phyloP scores from a whole-genome alignment of 495 filamentous ascomycete genomes.

The Xylaria grammica region DNA sequence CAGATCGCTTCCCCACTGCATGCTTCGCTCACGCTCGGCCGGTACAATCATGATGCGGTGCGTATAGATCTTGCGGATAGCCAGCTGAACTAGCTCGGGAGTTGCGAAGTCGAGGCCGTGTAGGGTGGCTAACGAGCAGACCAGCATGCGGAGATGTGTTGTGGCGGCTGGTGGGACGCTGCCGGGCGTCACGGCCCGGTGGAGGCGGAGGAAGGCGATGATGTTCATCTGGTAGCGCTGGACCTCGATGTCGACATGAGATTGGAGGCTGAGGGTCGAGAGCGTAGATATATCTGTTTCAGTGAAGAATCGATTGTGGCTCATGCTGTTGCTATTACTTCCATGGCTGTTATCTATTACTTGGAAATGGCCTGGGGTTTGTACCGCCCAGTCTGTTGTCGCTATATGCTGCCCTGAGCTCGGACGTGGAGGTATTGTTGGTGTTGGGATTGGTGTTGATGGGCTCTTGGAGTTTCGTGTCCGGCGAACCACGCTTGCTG shows the following conservation, averaged over 20 bases:
- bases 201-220: constrained; percentile 80
- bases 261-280: constrained; percentile 41
- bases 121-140: constrained; percentile 76
- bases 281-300: constrained; percentile 43
- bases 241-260: constrained; percentile 61
- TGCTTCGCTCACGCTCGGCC: constrained; percentile 78
- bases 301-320: constrained; percentile 20
- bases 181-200: constrained; percentile 75
- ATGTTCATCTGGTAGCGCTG: constrained; percentile 84
- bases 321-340: neutral
- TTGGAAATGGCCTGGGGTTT: neutral
- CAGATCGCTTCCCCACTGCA: constrained; percentile 90
- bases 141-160: constrained; percentile 70
- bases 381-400: constrained; percentile 17
- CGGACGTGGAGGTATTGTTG: neutral
- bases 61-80: constrained; percentile 85
- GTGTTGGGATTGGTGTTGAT: constrained; percentile 14
- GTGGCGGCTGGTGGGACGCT: constrained; percentile 80
- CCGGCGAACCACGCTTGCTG: constrained; percentile 36
- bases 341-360: neutral
- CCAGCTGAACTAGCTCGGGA: constrained; percentile 81
- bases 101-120: constrained; percentile 83
- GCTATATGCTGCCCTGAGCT: constrained; percentile 9
- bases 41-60: constrained; percentile 76
- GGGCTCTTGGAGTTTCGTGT: constrained; percentile 17